A percentile compares a stretch with the other conserved stretches of the same genome.
Evolutionary conservation across 495 filamentous ascomycete species (phyloP).

Genomic region (Mytilinidion resinicola): DNA sequence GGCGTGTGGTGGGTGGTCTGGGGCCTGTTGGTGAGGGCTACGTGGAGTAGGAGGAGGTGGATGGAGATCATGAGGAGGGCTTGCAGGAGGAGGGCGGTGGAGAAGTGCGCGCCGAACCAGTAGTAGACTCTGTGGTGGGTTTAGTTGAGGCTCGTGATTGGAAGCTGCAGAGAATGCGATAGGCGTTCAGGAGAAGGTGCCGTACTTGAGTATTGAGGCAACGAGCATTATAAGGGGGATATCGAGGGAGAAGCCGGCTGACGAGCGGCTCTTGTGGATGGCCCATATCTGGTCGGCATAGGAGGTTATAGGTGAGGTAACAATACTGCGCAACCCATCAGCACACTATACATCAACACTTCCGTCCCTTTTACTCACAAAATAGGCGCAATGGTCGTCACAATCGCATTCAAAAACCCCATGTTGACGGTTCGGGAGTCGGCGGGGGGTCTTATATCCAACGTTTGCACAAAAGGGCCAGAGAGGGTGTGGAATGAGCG

Average conservation of each 20-base stretch:
- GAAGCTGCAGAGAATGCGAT: background rate
- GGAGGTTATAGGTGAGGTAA: constrained; percentile 76
- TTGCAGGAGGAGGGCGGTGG: constrained; percentile 72
- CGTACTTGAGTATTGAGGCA: constrained; percentile 82
- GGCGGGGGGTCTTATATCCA: no score
- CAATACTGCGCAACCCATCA: constrained; percentile 40
- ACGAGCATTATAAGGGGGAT: constrained; percentile 98
- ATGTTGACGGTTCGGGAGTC: constrained; percentile 2
- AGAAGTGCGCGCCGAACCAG: constrained; percentile 85
- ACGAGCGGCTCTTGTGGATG: constrained; percentile 74
- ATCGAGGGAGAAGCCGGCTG: constrained; percentile 81
- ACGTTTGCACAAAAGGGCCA: background rate
- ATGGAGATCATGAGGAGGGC: constrained; percentile 80
- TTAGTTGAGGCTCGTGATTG: background rate
- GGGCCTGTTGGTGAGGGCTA: constrained; percentile 85
- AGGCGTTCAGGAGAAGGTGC: background rate
- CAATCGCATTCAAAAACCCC: constrained; percentile 28
- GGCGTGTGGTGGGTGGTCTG: constrained; percentile 31
- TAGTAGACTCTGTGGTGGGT: constrained; percentile 66
- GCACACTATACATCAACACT: background rate
- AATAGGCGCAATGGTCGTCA: constrained; percentile 36
- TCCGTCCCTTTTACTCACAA: constrained; percentile 27
- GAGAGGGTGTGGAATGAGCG: no score
- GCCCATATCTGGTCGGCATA: constrained; percentile 89
- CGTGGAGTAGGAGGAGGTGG: constrained; percentile 77